A percentile compares a stretch with the other conserved stretches of the same genome.
These are phyloP conservation scores for Amoeboaphelidium occidentale DNA, from an alignment of 371 early-diverging fungal genomes.

Conservation along the genomic window DNA sequence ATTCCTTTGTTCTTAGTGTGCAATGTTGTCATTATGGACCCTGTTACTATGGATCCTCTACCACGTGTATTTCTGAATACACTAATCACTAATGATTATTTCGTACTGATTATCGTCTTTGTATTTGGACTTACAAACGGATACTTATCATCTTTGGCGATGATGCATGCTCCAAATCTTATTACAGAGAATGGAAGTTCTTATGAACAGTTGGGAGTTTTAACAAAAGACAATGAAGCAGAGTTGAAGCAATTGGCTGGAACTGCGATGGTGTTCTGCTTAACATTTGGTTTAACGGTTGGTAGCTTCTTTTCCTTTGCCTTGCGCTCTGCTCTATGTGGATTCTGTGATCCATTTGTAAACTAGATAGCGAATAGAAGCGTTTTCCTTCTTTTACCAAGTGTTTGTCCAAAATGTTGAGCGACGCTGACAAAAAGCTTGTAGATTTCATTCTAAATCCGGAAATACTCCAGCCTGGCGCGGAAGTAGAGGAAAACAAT, in stretches of 20 bases:
- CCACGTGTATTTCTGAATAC: no score
- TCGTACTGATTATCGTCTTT: constrained; percentile 18
- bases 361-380: not conserved
- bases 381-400: no score
- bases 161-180: constrained; percentile 44
- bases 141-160: constrained; percentile 34
- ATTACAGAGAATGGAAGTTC: constrained; percentile 12
- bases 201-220: not conserved
- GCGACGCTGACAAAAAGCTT: not conserved
- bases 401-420: no score
- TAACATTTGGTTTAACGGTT: constrained; percentile 36
- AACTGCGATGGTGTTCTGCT: constrained; percentile 36
- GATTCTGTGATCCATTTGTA: not conserved
- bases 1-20: constrained; percentile 41
- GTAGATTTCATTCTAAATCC: not conserved
- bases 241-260: constrained; percentile 25
- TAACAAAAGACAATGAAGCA: not conserved
- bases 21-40: constrained; percentile 40
- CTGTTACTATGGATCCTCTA: constrained; percentile 1
- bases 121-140: constrained; percentile 42
- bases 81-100: constrained; percentile 14
- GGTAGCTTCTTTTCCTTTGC: constrained; percentile 33
- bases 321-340: constrained; percentile 7
- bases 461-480: not conserved
- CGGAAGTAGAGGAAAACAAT: not conserved